phyloP scores from a whole-genome alignment of 2,329 filamentous ascomycete species.

The Aspergillus sergii region DNA sequence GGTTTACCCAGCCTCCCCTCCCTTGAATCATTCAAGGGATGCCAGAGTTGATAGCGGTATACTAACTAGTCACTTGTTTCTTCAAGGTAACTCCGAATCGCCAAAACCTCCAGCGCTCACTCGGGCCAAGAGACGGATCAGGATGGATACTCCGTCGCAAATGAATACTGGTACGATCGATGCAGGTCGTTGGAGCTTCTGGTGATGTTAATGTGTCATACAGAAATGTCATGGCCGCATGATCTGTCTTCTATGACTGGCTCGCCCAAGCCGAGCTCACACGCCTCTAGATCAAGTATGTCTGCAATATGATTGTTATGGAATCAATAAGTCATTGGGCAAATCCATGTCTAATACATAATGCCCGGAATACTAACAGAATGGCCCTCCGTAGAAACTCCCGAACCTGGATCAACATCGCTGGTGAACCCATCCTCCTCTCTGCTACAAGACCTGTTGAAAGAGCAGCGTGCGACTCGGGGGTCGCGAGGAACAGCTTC shows the following conservation, averaged over 20 bases:
- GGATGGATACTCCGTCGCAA: conserved; percentile 35
- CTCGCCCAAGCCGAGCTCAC: conserved; percentile 4
- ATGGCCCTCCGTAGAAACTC: conserved; percentile 26
- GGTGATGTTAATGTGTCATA: conserved; percentile 13
- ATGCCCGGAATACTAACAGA: conserved; percentile 11
- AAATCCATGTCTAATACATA: not conserved
- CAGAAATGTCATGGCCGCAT: conserved; percentile 34
- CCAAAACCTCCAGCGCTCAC: conserved; percentile 33
- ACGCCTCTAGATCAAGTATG: conserved; percentile 8
- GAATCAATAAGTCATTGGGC: not conserved
- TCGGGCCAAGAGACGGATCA: conserved; percentile 33
- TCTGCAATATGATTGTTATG: not conserved
- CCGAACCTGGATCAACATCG: conserved; percentile 32
- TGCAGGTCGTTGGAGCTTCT: not conserved
- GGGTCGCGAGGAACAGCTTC: conserved; percentile 29
- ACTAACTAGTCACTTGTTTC: conserved; percentile 20
- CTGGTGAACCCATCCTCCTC: conserved; percentile 43
- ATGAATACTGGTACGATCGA: conserved; percentile 22
- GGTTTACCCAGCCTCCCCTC: conserved; percentile 14
- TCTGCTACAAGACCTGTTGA: conserved; percentile 43
- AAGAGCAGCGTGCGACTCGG: conserved; percentile 45
- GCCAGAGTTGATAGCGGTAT: not conserved
- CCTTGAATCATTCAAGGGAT: conserved; percentile 15
- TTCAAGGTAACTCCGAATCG: conserved; percentile 25
- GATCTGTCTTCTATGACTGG: conserved; percentile 30